phyloP scores from a whole-genome alignment of 2,329 filamentous ascomycete species.

The Nakataea oryzae region DNA sequence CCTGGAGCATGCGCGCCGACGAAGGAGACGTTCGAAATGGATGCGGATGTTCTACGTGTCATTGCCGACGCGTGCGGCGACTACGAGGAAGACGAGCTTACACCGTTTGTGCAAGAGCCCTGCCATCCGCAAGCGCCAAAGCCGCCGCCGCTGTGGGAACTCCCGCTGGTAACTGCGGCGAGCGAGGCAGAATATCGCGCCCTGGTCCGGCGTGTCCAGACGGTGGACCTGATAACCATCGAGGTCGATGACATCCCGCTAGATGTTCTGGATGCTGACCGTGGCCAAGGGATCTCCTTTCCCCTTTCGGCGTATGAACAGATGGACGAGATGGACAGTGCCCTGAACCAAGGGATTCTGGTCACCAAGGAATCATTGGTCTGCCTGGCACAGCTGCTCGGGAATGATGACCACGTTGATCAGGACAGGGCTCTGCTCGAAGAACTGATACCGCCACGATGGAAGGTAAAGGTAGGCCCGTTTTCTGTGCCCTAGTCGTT shows the following conservation, averaged over 20 bases:
- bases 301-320: not conserved
- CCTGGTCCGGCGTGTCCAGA: not conserved
- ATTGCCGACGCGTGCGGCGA: not conserved
- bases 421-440: not conserved
- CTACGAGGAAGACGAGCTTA: not conserved
- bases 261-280: not conserved
- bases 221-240: not conserved
- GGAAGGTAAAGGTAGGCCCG: not conserved
- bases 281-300: not conserved
- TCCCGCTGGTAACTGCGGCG: not conserved
- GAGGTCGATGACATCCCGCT: not conserved
- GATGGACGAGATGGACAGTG: not conserved
- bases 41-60: not conserved
- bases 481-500: not conserved
- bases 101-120: not conserved
- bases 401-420: not conserved
- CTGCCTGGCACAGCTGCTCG: not conserved
- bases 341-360: not conserved
- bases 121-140: not conserved
- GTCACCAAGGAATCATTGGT: not conserved
- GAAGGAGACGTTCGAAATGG: not conserved
- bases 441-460: not conserved
- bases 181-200: not conserved
- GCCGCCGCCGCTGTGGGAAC: not conserved
- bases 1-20: too few species aligned